A percentile compares a stretch with the other conserved stretches of the same genome.
phyloP scores from a whole-genome alignment of 202 grass and related monocot genomes.

The Carex sylvatica region DNA sequence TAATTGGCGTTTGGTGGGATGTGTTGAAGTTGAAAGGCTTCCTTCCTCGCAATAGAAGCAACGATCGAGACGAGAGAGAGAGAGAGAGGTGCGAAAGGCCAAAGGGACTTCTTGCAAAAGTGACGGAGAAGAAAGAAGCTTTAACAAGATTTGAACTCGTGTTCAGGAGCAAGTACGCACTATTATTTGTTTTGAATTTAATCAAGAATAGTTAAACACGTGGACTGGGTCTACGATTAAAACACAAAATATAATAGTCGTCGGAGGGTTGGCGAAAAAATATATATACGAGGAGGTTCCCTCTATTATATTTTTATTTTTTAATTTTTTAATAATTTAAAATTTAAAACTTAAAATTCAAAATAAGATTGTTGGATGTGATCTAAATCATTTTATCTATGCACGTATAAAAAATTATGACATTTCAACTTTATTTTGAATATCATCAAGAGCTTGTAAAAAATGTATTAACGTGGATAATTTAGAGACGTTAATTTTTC shows the following conservation, averaged over 20 bases:
- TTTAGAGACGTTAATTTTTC: no score
- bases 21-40: constrained; percentile 46
- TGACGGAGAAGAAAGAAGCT: constrained; percentile 26
- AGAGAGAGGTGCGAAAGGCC: background rate
- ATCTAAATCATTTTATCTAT: no score
- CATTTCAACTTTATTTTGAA: no score
- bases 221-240: background rate
- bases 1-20: constrained; percentile 24
- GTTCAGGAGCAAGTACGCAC: background rate
- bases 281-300: no score
- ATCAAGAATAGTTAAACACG: background rate
- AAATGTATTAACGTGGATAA: no score
- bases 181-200: background rate
- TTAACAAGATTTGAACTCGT: constrained; percentile 23
- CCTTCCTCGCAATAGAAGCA: constrained; percentile 74
- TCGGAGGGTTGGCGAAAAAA: background rate
- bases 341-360: no score
- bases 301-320: no score
- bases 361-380: no score
- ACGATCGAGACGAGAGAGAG: constrained; percentile 12
- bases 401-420: no score
- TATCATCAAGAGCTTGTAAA: no score
- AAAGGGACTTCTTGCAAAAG: constrained; percentile 15
- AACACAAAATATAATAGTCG: background rate
- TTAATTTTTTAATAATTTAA: no score